These are phyloP conservation scores for Hypomontagnella submonticulosa DNA, from an alignment of 495 filamentous ascomycete species.

Conservation along the genomic window DNA sequence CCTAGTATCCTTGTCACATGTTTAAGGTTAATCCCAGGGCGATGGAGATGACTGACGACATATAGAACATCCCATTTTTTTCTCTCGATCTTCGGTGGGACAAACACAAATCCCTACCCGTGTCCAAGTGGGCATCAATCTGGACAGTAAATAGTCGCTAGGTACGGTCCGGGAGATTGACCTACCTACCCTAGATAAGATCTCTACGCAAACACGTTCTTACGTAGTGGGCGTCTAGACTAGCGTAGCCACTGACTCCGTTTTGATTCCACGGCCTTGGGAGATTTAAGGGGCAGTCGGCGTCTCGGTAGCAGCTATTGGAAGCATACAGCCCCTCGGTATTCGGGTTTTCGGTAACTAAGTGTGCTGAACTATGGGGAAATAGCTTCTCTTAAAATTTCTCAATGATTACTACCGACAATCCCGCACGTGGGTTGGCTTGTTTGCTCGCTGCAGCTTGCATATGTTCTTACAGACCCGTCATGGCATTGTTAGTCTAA, in stretches of 20 bases:
- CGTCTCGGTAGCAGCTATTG: conserved; percentile 4
- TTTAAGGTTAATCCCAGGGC: not conserved
- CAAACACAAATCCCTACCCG: not conserved
- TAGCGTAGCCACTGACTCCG: conserved; percentile 6
- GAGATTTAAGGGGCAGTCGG: conserved; percentile 29
- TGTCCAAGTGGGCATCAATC: conserved; percentile 7
- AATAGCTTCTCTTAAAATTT: too few species aligned
- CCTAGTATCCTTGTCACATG: not conserved
- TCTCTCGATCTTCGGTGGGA: not conserved
- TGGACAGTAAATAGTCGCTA: conserved; percentile 2
- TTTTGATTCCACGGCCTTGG: conserved; percentile 4
- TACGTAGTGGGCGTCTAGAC: conserved; percentile 13
- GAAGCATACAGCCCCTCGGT: conserved; percentile 21
- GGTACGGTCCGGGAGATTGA: conserved; percentile 27
- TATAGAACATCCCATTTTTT: conserved; percentile 1
- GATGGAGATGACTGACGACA: not conserved
- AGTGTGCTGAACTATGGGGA: too few species aligned
- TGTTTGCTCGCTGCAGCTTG: too few species aligned
- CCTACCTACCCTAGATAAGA: conserved; percentile 6
- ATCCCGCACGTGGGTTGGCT: too few species aligned
- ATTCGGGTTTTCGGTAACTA: conserved; percentile 18
- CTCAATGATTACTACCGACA: too few species aligned
- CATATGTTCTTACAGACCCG: too few species aligned
- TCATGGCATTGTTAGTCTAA: too few species aligned
- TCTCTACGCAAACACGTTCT: conserved; percentile 7